Evolutionary conservation across 2,329 filamentous ascomycete species (phyloP).

Genomic region (Xylariaceae sp.): DNA sequence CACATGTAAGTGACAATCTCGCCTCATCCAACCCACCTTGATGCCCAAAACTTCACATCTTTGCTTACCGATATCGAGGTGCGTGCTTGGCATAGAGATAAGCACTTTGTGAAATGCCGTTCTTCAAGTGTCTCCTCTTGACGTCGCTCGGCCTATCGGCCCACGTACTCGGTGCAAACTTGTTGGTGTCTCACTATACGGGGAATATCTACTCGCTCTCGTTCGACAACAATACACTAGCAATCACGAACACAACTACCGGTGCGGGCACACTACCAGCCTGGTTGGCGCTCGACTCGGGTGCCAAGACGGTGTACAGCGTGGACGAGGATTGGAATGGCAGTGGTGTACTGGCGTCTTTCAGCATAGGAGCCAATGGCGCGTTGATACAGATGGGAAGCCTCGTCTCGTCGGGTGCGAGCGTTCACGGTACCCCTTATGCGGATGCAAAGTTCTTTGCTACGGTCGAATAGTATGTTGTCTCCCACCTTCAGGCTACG

Average conservation of each 20-base stretch:
- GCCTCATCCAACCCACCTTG: slow-evolving; percentile 11
- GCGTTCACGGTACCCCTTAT: slow-evolving; percentile 41
- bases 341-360: slow-evolving; percentile 35
- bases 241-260: slow-evolving; percentile 26
- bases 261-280: slow-evolving; percentile 38
- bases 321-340: slow-evolving; percentile 38
- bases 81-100: slow-evolving; percentile 14
- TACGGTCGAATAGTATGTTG: slow-evolving; percentile 42
- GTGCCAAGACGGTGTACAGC: slow-evolving; percentile 33
- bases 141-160: slow-evolving; percentile 21
- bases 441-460: slow-evolving; percentile 41
- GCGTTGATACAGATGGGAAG: slow-evolving; percentile 31
- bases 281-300: slow-evolving; percentile 37
- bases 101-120: slow-evolving; percentile 20
- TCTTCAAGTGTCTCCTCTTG: slow-evolving; percentile 19
- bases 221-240: slow-evolving; percentile 27
- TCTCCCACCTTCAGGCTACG: neutral
- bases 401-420: slow-evolving; percentile 34
- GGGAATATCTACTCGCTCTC: slow-evolving; percentile 39
- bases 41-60: neutral
- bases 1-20: slow-evolving; percentile 14
- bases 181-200: slow-evolving; percentile 40
- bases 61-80: slow-evolving; percentile 15
- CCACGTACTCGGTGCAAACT: slow-evolving; percentile 28
- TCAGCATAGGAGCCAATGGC: slow-evolving; percentile 33